Conservation (phyloP, 495 filamentous ascomycete species). For the Xeromyces bisporus region DNA sequence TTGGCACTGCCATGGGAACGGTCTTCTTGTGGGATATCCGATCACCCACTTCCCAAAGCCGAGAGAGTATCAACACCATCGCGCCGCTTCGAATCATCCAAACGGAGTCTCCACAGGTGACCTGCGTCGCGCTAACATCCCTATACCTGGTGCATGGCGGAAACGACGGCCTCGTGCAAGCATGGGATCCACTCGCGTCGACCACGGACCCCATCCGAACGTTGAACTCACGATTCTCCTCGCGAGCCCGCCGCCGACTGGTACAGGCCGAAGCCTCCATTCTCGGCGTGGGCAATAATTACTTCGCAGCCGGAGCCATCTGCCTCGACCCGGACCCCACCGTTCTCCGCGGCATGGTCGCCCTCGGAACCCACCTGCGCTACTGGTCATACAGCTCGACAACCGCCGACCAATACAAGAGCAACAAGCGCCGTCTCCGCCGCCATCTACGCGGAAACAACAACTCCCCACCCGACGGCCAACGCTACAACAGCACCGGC, state of each 20-base stretch:
- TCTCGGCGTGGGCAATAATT: slow-evolving; percentile 53
- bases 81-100: slow-evolving; percentile 65
- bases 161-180: slow-evolving; percentile 87
- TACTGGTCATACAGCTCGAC: slow-evolving; percentile 88
- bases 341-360: slow-evolving; percentile 75
- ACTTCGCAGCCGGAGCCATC: slow-evolving; percentile 70
- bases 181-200: slow-evolving; percentile 89
- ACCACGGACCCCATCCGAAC: slow-evolving; percentile 65
- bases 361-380: slow-evolving; percentile 69
- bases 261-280: slow-evolving; percentile 53
- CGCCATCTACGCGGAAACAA: slow-evolving; percentile 40
- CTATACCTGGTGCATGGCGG: slow-evolving; percentile 84
- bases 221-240: slow-evolving; percentile 73
- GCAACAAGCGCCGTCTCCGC: slow-evolving; percentile 43
- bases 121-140: slow-evolving; percentile 71
- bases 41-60: slow-evolving; percentile 33
- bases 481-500: slow-evolving; percentile 41
- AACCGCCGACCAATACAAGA: slow-evolving; percentile 45
- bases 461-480: slow-evolving; percentile 33
- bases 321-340: slow-evolving; percentile 80
- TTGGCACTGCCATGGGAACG: slow-evolving; percentile 63
- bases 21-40: slow-evolving; percentile 79
- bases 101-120: slow-evolving; percentile 79
- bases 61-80: slow-evolving; percentile 34
- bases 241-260: slow-evolving; percentile 57